Conservation (phyloP, 1,284 basidiomycete genomes). For the Acaromyces ingoldii region DNA sequence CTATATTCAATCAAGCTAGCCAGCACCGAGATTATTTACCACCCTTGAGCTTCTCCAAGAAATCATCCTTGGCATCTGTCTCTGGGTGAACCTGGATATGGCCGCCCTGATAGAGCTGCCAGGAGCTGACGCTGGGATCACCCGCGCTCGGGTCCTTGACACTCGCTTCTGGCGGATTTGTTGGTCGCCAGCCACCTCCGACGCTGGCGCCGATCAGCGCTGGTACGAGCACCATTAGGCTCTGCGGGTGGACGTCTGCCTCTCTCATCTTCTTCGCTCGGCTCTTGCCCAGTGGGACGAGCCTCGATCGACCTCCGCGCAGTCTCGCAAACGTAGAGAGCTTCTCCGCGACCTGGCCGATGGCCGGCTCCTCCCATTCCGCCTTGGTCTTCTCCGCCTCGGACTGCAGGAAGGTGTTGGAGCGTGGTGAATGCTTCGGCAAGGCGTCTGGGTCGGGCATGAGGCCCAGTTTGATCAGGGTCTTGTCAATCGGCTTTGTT, state of each 20-base stretch:
- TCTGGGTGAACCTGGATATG: slow-evolving; percentile 80
- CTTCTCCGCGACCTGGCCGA: slow-evolving; percentile 56
- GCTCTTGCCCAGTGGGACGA: slow-evolving; percentile 52
- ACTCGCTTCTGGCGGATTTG: slow-evolving; percentile 56
- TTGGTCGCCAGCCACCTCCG: slow-evolving; percentile 47
- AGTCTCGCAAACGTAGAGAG: slow-evolving; percentile 35
- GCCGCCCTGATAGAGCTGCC: slow-evolving; percentile 55
- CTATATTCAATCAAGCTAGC: too few relatives aligned
- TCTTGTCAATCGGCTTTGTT: slow-evolving; percentile 68
- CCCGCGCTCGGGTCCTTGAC: slow-evolving; percentile 9
- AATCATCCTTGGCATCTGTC: slow-evolving; percentile 57
- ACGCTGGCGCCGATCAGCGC: slow-evolving; percentile 41
- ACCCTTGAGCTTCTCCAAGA: slow-evolving; percentile 9
- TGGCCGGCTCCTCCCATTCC: slow-evolving; percentile 72
- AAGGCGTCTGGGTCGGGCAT: slow-evolving; percentile 66
- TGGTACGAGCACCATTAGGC: slow-evolving; percentile 61
- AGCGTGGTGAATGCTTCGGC: slow-evolving; percentile 52
- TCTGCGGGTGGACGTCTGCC: slow-evolving; percentile 58
- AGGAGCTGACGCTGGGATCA: slow-evolving; percentile 19
- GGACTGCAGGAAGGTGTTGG: neutral
- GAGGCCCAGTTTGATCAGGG: slow-evolving; percentile 65
- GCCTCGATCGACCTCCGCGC: slow-evolving; percentile 68
- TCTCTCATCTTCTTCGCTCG: slow-evolving; percentile 39
- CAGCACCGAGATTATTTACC: too few relatives aligned
- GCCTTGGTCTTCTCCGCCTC: slow-evolving; percentile 57